Conservation (phyloP, 1,284 basidiomycete genomes). For the Porogramme epimiltina region DNA sequence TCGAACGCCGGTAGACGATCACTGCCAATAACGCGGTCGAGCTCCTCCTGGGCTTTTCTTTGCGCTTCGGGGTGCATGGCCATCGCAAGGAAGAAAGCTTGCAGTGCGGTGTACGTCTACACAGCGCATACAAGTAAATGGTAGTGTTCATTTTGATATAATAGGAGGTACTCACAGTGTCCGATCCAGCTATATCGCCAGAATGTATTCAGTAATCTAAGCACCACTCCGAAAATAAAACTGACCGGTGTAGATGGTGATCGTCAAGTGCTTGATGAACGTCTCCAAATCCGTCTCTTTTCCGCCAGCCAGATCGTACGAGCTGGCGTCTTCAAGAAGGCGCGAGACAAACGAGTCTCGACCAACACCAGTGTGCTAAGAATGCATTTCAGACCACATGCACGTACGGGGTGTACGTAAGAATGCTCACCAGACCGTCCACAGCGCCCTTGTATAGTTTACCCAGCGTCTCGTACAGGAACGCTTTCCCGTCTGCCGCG, state of each 20-base stretch:
- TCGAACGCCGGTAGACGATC: constrained; percentile 49
- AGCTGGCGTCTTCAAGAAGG: not conserved
- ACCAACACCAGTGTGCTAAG: not conserved
- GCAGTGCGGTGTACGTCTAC: constrained; percentile 24
- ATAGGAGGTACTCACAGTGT: not conserved
- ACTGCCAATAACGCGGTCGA: constrained; percentile 37
- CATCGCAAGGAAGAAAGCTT: constrained; percentile 38
- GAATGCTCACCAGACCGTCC: no score
- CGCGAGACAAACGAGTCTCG: not conserved
- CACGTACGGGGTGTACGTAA: no score
- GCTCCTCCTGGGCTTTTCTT: constrained; percentile 29
- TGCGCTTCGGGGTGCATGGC: constrained; percentile 35
- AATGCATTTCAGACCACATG: no score
- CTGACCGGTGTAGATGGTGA: not conserved
- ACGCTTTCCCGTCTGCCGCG: no score
- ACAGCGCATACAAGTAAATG: no score
- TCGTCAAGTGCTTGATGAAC: not conserved
- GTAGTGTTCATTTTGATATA: no score
- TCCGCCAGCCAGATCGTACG: not conserved
- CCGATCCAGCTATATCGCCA: not conserved
- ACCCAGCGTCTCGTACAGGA: no score
- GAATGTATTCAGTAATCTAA: not conserved
- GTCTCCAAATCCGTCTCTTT: not conserved
- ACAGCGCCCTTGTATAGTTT: no score
- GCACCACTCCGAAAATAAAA: not conserved